Evolutionary conservation across 306 rosid species (phyloP), one percentile per base, ranked within the genome.

Genomic region (Lablab purpureus): DNA sequence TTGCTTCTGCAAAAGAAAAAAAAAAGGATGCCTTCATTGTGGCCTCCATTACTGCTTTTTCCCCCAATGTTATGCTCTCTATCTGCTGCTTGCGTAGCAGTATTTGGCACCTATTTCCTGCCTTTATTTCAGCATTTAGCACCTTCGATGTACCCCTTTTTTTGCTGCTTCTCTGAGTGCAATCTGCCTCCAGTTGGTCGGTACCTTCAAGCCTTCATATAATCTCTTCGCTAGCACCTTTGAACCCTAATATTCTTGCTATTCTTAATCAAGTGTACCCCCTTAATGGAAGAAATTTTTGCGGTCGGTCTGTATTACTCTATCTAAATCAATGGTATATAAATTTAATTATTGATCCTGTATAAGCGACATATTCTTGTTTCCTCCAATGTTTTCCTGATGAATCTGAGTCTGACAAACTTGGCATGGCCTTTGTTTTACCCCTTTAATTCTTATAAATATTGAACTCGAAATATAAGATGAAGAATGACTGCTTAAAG

Each of bases 381-480:
- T 43, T 82, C 41, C 49, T 64, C 43, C 52, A 58, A 7, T 45
- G 56, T 78, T 45, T n/a, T 4, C 7, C 63, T 17, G 0, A 11
- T 41, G 58, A 56, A 25, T 77, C 23, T 54, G 25, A 25, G 32
- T 7, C 6, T 40, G 69, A 37, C 66, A 37, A 56, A 76, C 63
- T 50, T 64, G 51, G 70, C 60, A 10, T 27, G 55, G 43, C 66
- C 72, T 19, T 37, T 25, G 50, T 25, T 81, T 17, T 49, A 14
- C 7, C 10, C 30, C 25, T 21, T n/a, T 47, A 36, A 25, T 11
- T 52, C 46, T 62, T 50, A 47, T 54, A 72, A 56, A 66, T 65
- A 63, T 58, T 49, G 10, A 52, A 60, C 17, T 46, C 76, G 68
- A 83, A 40, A 18, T 10, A 81, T 13, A 66, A 68, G 50, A 50